Evolutionary conservation across 2,329 filamentous ascomycete genomes (phyloP).

Genomic region (Penicillium polonicum): DNA sequence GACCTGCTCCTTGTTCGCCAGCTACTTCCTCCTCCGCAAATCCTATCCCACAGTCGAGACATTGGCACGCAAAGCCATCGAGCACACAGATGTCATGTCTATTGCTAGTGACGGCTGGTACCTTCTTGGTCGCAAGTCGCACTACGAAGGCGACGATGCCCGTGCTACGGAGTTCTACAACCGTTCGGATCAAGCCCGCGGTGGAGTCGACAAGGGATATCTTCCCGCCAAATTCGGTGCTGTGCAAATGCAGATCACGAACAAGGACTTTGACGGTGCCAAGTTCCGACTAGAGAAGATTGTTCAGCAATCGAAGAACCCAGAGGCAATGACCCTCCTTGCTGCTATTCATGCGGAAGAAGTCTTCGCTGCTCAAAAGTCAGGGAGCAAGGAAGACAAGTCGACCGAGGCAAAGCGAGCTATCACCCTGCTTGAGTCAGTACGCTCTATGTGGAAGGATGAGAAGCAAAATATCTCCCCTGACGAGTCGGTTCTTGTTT

Average conservation of each 20-base stretch:
- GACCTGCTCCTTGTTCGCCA: slow-evolving; percentile 84
- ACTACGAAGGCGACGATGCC: slow-evolving; percentile 72
- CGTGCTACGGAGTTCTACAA: slow-evolving; percentile 84
- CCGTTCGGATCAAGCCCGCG: slow-evolving; percentile 85
- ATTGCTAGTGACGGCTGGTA: slow-evolving; percentile 99
- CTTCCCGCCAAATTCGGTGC: slow-evolving; percentile 92
- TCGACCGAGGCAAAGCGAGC: slow-evolving; percentile 82
- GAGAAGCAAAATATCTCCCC: slow-evolving; percentile 77
- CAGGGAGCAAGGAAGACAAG: slow-evolving; percentile 85
- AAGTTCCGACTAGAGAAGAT: slow-evolving; percentile 95
- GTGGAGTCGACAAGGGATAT: slow-evolving; percentile 85
- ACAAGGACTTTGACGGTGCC: slow-evolving; percentile 82
- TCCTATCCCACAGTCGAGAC: slow-evolving; percentile 78
- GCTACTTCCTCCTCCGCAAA: slow-evolving; percentile 84
- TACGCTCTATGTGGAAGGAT: slow-evolving; percentile 88
- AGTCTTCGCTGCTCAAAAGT: slow-evolving; percentile 75
- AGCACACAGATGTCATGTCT: slow-evolving; percentile 92
- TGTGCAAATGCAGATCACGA: slow-evolving; percentile 82
- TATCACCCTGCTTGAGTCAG: slow-evolving; percentile 76
- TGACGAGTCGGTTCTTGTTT: slow-evolving; percentile 84
- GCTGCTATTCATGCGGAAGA: slow-evolving; percentile 94
- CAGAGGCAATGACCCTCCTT: slow-evolving; percentile 88
- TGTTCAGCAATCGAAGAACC: slow-evolving; percentile 74
- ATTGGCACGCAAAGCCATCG: slow-evolving; percentile 87
- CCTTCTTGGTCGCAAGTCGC: slow-evolving; percentile 84